Base-by-base conservation (phyloP, 1,139 yeast genomes). In the Tardiomyces blankii region DNA sequence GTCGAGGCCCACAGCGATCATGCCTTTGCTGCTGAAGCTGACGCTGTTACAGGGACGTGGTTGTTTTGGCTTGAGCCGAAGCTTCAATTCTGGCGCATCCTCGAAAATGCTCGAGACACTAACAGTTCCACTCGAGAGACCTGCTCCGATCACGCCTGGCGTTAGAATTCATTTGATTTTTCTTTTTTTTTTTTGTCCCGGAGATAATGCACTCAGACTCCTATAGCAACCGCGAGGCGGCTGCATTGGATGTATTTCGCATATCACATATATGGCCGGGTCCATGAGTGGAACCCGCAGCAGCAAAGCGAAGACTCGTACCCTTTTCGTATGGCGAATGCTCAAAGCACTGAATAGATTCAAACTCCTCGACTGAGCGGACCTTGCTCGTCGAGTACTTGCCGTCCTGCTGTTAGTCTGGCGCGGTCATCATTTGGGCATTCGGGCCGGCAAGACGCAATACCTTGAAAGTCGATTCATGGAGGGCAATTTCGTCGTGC, bases 1-100 rank as follows among this genome's bases (percentile, higher is more conserved):
- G 52, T 88, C 96, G 50, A 82, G 73, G 0, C 95, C 95, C 25
- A 82, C 78, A 0, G 88, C 96, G 5, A 88, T 66, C 40, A 83
- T 62, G 1, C 82, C 84, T 39, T 71, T 69, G 23, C 72, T 68
- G 59, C 78, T 84, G 64, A 88, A 83, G 1, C 89, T 74, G 2
- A 88, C 61, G 1, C 89, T 65, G 57, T 85, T 87, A 55, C 94
- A 83, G 1, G 91, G 81, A 45, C 95, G 70, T 39, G 77, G 71
- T 49, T 82, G 89, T 48, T 79, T 77, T 0, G 89, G 83, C 42
- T 76, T 67, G 28, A 85, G 70, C 45, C 70, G 70, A 18, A 77
- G 55, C 0, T 71, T 55, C 2, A 77, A 61, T 2, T 73, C 64
- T 5, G 63, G 64, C 2, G 68, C 56, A 27, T 53, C 49, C 16